These are phyloP conservation scores for Xylariaceae sp. DNA, from an alignment of 2,329 filamentous ascomycete genomes.

Conservation along the genomic window DNA sequence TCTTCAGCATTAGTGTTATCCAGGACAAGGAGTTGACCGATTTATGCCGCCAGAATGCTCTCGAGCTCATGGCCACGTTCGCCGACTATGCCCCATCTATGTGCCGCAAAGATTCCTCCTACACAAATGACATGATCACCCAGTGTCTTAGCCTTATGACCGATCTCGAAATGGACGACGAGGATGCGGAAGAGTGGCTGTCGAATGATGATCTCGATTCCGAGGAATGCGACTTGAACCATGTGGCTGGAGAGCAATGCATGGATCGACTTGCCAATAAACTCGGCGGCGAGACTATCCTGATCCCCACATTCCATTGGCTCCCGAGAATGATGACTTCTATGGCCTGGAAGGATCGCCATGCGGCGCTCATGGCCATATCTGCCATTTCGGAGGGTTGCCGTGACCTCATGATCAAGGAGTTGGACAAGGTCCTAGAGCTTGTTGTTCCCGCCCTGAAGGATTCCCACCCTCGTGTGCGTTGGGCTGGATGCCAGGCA, in stretches of 20 bases:
- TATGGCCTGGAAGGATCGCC: constrained; percentile 86
- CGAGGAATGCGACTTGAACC: constrained; percentile 94
- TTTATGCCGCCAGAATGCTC: constrained; percentile 83
- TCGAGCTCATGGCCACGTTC: constrained; percentile 97
- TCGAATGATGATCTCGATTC: constrained; percentile 88
- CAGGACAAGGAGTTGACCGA: constrained; percentile 93
- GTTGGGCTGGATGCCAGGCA: constrained; percentile 96
- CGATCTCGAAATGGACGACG: constrained; percentile 88
- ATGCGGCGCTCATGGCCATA: constrained; percentile 97
- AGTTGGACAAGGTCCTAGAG: constrained; percentile 88
- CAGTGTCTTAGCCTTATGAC: constrained; percentile 98
- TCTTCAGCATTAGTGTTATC: constrained; percentile 88
- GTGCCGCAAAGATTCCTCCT: constrained; percentile 90
- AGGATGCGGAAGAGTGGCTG: constrained; percentile 92
- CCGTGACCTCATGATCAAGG: constrained; percentile 89
- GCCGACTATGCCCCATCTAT: constrained; percentile 90
- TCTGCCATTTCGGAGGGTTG: constrained; percentile 98
- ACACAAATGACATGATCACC: constrained; percentile 94
- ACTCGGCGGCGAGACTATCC: constrained; percentile 85
- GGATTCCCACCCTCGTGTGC: constrained; percentile 86
- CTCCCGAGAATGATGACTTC: constrained; percentile 97
- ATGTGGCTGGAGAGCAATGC: constrained; percentile 94
- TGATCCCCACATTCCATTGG: constrained; percentile 94
- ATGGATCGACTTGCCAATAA: constrained; percentile 98
- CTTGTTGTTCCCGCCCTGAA: constrained; percentile 88